These are phyloP conservation scores for Staphylotrichum longicolle DNA, from an alignment of 495 filamentous ascomycete species.

Conservation along the genomic window DNA sequence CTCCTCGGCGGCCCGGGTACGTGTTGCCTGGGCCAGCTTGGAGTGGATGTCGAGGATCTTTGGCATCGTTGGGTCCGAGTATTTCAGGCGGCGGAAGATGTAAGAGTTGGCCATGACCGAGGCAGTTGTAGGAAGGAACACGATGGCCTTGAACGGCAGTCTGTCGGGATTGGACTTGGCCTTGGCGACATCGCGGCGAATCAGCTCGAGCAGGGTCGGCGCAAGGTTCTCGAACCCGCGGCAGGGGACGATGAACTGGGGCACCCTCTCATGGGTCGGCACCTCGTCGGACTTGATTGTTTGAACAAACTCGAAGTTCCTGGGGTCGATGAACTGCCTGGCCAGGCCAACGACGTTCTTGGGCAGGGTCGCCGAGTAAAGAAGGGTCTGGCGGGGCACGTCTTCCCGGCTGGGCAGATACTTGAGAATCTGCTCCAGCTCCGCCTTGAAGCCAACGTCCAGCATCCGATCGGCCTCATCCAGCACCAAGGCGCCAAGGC, in stretches of 20 bases:
- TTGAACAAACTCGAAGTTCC: slow-evolving; percentile 75
- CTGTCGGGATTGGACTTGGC: slow-evolving; percentile 33
- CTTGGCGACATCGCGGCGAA: slow-evolving; percentile 52
- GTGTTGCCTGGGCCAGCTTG: slow-evolving; percentile 63
- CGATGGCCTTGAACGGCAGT: slow-evolving; percentile 85
- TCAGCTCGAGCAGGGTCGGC: slow-evolving; percentile 74
- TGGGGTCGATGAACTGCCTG: slow-evolving; percentile 46
- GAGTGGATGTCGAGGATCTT: slow-evolving; percentile 73
- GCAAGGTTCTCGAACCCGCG: slow-evolving; percentile 70
- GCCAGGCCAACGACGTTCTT: slow-evolving; percentile 78
- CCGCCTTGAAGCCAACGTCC: slow-evolving; percentile 82
- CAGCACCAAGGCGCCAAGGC: slow-evolving; percentile 75
- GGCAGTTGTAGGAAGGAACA: slow-evolving; percentile 80
- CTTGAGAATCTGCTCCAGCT: slow-evolving; percentile 66
- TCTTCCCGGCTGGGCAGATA: slow-evolving; percentile 58
- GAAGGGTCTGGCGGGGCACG: slow-evolving; percentile 77
- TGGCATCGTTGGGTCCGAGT: slow-evolving; percentile 27
- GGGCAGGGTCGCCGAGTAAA: slow-evolving; percentile 93
- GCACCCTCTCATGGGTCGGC: slow-evolving; percentile 79
- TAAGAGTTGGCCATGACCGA: slow-evolving; percentile 61
- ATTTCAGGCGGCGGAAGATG: slow-evolving; percentile 56
- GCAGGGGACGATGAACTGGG: slow-evolving; percentile 67
- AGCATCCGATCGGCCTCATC: slow-evolving; percentile 94
- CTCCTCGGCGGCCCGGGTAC: slow-evolving; percentile 63
- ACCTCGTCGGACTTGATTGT: slow-evolving; percentile 76